Conservation (phyloP, 1,284 basidiomycete species). For the Apiotrichum domesticum region DNA sequence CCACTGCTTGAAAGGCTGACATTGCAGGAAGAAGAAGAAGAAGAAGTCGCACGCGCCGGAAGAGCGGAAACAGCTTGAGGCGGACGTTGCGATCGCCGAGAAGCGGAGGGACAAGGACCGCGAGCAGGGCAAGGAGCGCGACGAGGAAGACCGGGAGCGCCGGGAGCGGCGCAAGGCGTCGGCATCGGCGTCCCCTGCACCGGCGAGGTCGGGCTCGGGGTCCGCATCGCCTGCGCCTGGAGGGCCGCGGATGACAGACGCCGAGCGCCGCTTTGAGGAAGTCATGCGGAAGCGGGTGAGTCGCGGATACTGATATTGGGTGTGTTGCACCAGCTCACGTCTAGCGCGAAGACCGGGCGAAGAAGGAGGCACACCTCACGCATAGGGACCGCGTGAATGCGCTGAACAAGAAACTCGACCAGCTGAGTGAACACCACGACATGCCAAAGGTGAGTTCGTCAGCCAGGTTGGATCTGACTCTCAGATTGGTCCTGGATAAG, state of each 20-base stretch:
- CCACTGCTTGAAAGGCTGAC: neutral
- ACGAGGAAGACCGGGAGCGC: conserved; percentile 1
- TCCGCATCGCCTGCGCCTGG: conserved; percentile 7
- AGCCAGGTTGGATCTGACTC: neutral
- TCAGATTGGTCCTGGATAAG: conserved; percentile 18
- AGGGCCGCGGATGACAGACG: conserved; percentile 65
- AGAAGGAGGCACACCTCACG: conserved; percentile 73
- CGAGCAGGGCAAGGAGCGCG: conserved; percentile 35
- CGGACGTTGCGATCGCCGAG: conserved; percentile 44
- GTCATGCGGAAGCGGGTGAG: conserved; percentile 73
- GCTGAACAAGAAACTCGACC: conserved; percentile 82
- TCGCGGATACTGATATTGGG: neutral
- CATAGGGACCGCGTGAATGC: conserved; percentile 94
- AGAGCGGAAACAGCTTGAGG: conserved; percentile 24
- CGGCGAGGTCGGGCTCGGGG: neutral
- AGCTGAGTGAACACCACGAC: conserved; percentile 52
- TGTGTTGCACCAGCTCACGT: too few relatives aligned
- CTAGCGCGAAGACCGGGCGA: conserved; percentile 72
- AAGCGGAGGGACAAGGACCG: conserved; percentile 44
- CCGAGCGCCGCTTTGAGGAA: conserved; percentile 84
- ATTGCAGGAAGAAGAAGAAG: conserved; percentile 49
- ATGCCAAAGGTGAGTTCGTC: conserved; percentile 36
- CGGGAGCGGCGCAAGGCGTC: neutral
- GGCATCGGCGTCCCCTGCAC: too few relatives aligned
- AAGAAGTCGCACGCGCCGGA: conserved; percentile 66